A percentile compares a stretch with the other conserved stretches of the same genome.
These are phyloP conservation scores for Hypsizygus ulmarius DNA, from an alignment of 1,284 basidiomycete species.

Conservation along the genomic window DNA sequence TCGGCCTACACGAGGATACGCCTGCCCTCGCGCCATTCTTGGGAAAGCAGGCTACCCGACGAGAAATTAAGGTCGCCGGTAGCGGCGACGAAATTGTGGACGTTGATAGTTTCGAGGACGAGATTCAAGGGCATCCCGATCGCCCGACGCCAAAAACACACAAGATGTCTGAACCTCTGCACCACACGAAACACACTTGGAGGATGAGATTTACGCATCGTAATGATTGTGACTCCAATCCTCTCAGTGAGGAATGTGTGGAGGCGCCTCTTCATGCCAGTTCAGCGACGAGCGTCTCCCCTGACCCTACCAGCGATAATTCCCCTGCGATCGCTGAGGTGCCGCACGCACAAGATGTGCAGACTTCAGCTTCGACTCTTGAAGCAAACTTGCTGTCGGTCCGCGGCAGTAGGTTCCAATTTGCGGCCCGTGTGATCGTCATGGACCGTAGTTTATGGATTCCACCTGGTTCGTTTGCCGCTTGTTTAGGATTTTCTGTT, in stretches of 20 bases:
- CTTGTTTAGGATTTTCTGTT: not conserved
- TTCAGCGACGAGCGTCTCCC: not conserved
- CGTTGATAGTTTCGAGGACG: constrained; percentile 31
- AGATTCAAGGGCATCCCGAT: not conserved
- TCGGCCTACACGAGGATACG: constrained; percentile 68
- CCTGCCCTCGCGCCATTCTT: constrained; percentile 71
- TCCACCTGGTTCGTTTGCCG: constrained; percentile 43
- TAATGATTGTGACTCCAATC: constrained; percentile 25
- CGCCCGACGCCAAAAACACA: not conserved
- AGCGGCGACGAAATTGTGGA: constrained; percentile 45
- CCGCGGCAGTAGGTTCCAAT: constrained; percentile 58
- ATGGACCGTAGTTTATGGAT: constrained; percentile 65
- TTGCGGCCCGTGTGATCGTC: constrained; percentile 58
- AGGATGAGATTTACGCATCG: constrained; percentile 36
- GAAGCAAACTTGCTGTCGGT: not conserved
- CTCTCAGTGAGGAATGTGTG: not conserved
- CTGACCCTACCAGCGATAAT: not conserved
- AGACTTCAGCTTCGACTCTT: not conserved
- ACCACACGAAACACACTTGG: constrained; percentile 4
- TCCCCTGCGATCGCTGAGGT: not conserved
- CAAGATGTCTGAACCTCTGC: no score
- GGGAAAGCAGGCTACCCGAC: constrained; percentile 54
- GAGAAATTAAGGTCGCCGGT: constrained; percentile 53
- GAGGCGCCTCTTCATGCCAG: not conserved
- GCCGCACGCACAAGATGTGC: constrained; percentile 6